Percentiles rank a stretch among this genome's conserved stretches.
Conservation (phyloP, 495 filamentous ascomycete genomes). For the Pyrenula aspistea region DNA sequence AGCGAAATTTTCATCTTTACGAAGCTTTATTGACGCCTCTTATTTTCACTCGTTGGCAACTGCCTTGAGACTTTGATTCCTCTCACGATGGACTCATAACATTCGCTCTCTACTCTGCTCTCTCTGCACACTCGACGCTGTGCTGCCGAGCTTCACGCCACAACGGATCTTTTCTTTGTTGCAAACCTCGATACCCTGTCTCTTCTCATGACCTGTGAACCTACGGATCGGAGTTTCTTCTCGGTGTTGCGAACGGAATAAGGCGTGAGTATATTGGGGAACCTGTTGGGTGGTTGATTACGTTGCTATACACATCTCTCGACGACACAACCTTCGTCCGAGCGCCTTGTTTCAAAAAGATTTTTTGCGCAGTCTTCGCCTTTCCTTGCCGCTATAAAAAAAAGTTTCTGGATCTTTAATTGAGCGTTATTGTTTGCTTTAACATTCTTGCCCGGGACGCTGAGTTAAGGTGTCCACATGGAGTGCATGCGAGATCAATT, state of each 20-base stretch:
- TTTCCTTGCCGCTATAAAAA: neutral
- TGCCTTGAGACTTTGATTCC: neutral
- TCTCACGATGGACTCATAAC: neutral
- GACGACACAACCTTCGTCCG: neutral
- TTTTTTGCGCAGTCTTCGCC: neutral
- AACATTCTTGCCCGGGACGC: no score
- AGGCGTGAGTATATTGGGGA: neutral
- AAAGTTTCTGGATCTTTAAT: neutral
- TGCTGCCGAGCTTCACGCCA: neutral
- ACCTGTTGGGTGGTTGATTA: neutral
- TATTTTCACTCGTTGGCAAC: neutral
- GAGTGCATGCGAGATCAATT: slow-evolving; percentile 71
- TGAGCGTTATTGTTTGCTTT: neutral
- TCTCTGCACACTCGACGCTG: neutral
- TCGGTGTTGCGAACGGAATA: neutral
- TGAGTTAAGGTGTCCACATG: slow-evolving; percentile 43
- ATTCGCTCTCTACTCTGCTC: neutral
- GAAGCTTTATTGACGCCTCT: neutral
- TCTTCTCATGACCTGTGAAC: neutral
- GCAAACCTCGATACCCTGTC: neutral
- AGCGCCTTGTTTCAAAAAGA: no score
- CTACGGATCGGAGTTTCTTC: neutral
- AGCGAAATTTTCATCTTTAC: neutral
- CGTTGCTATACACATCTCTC: neutral
- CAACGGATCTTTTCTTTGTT: neutral